Evolutionary conservation across 768 basidiomycete genomes (phyloP), one percentile per base, ranked within the genome.

Genomic region (Rhizopogon vesiculosus): DNA sequence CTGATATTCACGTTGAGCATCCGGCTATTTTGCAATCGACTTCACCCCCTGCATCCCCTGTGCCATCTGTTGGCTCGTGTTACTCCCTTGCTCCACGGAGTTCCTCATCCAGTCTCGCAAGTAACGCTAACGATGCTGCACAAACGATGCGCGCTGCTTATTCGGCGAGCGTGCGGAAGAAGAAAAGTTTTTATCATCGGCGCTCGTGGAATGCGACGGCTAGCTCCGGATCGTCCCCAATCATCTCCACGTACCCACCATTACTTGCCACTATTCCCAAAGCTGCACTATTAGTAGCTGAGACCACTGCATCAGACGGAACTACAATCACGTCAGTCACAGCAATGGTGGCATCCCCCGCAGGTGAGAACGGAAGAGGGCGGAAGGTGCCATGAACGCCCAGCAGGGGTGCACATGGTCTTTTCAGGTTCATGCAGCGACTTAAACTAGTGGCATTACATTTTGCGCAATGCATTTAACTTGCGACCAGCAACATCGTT

Each of bases 91-190:
- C 65, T 3, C 12, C 68, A 1, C 59, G 67, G 8, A 67, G 67
- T 18, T 67, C 69, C 2, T 66, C 65, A 2, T 72, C 70, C 9
- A 69, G 68, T 53, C 64, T 70, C 2, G 57, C 64, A 40, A 53
- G 51, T 13, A 53, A 43, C n/a, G 54, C 67, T 2, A 67, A 53
- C 18, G 60, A 61, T 22, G 67, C 69, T 3, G 55, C 69, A 0
- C 60, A 18, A 0, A 61, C 59, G 38, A 67, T 71, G 64, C 68
- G 69, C 1, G 71, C 71, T 2, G 69, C 69, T 2, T 71, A 71
- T 57, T 48, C 63, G 31, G 69, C 62, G 0, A 63, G 69, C 33
- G 59, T 67, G 10, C 69, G 69, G 60, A 72, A 71, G 46, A 71
- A 71, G 55, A 64, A 60, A 44, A 72, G 71, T 50, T 70, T 70